These are phyloP conservation scores for Aspergillus sp. DNA, from an alignment of 2,329 filamentous ascomycete genomes.

Conservation along the genomic window DNA sequence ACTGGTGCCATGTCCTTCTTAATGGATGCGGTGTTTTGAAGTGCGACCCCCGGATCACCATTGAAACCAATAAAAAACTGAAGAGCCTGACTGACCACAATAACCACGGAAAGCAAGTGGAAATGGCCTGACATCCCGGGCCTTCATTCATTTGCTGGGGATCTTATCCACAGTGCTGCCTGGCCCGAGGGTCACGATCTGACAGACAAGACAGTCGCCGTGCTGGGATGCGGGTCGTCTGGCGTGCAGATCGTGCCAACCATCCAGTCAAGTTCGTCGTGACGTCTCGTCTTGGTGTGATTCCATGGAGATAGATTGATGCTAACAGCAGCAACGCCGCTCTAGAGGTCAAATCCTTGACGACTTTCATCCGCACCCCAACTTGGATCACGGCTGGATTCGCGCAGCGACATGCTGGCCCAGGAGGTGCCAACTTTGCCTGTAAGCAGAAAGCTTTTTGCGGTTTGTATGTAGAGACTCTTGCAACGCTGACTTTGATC, in stretches of 20 bases:
- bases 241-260: slow-evolving; percentile 19
- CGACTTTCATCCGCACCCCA: slow-evolving; percentile 13
- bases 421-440: neutral
- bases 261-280: slow-evolving; percentile 10
- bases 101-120: slow-evolving; percentile 13
- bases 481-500: too few species aligned
- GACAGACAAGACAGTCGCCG: slow-evolving; percentile 13
- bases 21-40: slow-evolving; percentile 7
- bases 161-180: slow-evolving; percentile 31
- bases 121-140: slow-evolving; percentile 40
- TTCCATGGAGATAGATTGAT: too few species aligned
- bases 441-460: too few species aligned
- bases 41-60: neutral
- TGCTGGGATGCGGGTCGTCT: slow-evolving; percentile 17
- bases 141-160: slow-evolving; percentile 35
- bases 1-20: slow-evolving; percentile 4
- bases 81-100: too few species aligned
- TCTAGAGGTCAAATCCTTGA: slow-evolving; percentile 9
- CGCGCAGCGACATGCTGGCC: neutral
- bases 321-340: too few species aligned
- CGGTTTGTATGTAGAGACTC: too few species aligned
- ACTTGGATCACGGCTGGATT: slow-evolving; percentile 18
- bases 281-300: neutral
- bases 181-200: neutral
- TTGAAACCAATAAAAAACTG: too few species aligned